Evolutionary conservation across 345 rosid genomes (phyloP).

Genomic region (Melastoma malabathricum): DNA sequence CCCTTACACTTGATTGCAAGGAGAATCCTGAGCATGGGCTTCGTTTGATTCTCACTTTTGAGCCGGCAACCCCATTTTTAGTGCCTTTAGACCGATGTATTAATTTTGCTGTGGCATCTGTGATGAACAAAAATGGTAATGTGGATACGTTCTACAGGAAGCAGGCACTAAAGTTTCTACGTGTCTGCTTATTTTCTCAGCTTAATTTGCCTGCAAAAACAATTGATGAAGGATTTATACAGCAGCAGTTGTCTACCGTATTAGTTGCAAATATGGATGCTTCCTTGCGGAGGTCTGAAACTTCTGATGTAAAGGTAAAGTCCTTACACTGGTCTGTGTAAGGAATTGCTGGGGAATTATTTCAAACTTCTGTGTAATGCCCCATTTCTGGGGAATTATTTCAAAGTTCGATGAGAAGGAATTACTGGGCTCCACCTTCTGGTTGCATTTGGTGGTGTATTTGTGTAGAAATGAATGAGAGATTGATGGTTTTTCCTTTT

Average conservation of each 20-base stretch:
- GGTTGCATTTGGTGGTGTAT: no score
- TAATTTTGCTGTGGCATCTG: conserved; percentile 90
- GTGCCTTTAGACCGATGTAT: conserved; percentile 89
- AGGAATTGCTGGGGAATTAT: no score
- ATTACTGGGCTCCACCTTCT: no score
- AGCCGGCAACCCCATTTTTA: conserved; percentile 88
- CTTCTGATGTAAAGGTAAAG: conserved; percentile 63
- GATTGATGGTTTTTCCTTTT: no score
- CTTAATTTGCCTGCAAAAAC: conserved; percentile 89
- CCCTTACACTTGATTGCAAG: conserved; percentile 93
- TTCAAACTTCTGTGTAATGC: no score
- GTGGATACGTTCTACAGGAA: conserved; percentile 71
- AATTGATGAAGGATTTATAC: conserved; percentile 54
- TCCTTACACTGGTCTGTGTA: no score
- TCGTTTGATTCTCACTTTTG: conserved; percentile 90
- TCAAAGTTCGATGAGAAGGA: no score
- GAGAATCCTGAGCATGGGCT: conserved; percentile 98
- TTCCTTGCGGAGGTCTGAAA: conserved; percentile 64
- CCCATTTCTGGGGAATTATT: no score
- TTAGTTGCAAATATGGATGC: conserved; percentile 57
- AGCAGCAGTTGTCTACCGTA: conserved; percentile 47
- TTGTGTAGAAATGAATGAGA: no score
- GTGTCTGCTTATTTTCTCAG: conserved; percentile 86
- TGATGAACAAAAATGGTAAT: conserved; percentile 48
- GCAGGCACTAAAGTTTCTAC: conserved; percentile 80